These are phyloP conservation scores for Dianthus caryophyllus DNA, from an alignment of 148 eudicot species.

Conservation along the genomic window DNA sequence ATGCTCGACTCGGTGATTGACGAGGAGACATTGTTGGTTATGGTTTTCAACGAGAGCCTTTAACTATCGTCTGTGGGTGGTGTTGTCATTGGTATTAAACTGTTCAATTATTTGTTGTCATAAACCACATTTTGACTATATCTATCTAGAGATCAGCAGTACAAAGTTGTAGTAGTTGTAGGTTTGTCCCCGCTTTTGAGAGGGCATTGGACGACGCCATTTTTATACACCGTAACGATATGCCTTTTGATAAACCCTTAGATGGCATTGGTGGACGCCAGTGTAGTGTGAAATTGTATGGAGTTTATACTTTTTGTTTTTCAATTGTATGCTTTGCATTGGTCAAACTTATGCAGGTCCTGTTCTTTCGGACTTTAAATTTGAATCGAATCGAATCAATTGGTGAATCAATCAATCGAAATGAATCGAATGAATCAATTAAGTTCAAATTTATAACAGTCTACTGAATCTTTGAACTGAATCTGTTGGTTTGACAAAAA, in stretches of 20 bases:
- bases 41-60: background rate
- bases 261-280: conserved; percentile 12
- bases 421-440: too few species aligned
- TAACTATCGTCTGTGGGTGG: background rate
- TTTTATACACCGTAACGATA: conserved; percentile 18
- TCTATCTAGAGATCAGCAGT: conserved; percentile 11
- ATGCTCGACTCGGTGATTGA: background rate
- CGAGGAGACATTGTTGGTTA: background rate
- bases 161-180: conserved; percentile 6
- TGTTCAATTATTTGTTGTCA: background rate
- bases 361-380: too few species aligned
- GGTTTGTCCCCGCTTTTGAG: conserved; percentile 7
- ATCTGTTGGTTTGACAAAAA: too few species aligned
- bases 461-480: too few species aligned
- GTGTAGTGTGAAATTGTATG: conserved; percentile 16
- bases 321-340: background rate
- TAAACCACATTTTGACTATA: conserved; percentile 3
- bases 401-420: too few species aligned
- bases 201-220: conserved; percentile 13
- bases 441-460: too few species aligned
- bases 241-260: conserved; percentile 21
- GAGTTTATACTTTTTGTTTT: background rate
- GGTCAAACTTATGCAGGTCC: too few species aligned
- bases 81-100: background rate
- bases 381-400: too few species aligned